Evolutionary conservation across 208 protist genomes (phyloP).

Genomic region (Strigomonas culicis): DNA sequence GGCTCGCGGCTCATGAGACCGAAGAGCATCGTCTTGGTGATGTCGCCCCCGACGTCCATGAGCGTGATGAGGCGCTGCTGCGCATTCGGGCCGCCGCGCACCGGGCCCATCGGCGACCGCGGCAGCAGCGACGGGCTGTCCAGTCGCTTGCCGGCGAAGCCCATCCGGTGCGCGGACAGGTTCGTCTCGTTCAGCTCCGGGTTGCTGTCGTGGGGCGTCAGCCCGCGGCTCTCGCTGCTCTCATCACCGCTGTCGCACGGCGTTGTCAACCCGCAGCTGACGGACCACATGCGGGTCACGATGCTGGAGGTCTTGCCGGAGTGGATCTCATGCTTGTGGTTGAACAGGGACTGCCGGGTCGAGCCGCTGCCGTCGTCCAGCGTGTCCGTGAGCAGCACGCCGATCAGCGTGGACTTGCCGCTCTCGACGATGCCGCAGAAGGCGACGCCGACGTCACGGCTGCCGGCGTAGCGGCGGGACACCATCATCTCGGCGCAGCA

Average conservation of each 20-base stretch:
- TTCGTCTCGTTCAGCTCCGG: no score
- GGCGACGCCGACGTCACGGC: slow-evolving; percentile 65
- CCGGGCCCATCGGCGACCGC: background rate
- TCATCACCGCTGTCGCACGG: background rate
- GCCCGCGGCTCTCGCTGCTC: background rate
- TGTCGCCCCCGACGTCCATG: slow-evolving; percentile 76
- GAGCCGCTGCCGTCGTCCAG: slow-evolving; percentile 83
- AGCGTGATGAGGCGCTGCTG: slow-evolving; percentile 37
- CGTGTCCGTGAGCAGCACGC: slow-evolving; percentile 52
- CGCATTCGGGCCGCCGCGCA: slow-evolving; percentile 13
- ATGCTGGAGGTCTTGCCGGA: slow-evolving; percentile 93
- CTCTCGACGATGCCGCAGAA: slow-evolving; percentile 80
- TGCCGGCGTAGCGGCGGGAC: slow-evolving; percentile 45
- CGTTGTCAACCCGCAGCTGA: slow-evolving; percentile 17
- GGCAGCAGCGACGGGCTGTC: background rate
- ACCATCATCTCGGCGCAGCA: slow-evolving; percentile 85
- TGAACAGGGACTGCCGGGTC: slow-evolving; percentile 84
- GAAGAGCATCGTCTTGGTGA: slow-evolving; percentile 82
- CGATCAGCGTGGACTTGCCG: slow-evolving; percentile 89
- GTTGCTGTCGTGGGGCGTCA: background rate
- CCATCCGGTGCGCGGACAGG: no score
- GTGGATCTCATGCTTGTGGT: slow-evolving; percentile 96
- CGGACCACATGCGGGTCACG: slow-evolving; percentile 86
- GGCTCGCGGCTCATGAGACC: slow-evolving; percentile 92
- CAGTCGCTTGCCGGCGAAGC: no score